A percentile compares a stretch with the other conserved stretches of the same genome.
These are phyloP conservation scores for Citeromyces siamensis DNA, from an alignment of 1,139 yeast species.

Conservation along the genomic window DNA sequence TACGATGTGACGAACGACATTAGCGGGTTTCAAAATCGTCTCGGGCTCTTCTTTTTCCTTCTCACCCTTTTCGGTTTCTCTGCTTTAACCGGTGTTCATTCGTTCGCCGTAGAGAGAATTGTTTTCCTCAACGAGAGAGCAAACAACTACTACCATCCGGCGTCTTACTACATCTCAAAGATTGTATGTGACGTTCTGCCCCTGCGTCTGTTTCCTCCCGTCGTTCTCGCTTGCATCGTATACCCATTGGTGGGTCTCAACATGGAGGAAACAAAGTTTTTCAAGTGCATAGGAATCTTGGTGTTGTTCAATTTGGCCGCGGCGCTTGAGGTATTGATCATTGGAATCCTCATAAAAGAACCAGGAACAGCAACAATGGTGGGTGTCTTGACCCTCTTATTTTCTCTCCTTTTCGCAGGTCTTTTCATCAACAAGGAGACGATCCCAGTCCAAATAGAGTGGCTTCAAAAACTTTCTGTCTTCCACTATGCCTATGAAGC, in stretches of 20 bases:
- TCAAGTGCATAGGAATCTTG: constrained; percentile 55
- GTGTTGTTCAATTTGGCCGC: constrained; percentile 80
- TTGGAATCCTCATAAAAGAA: constrained; percentile 78
- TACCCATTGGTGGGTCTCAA: constrained; percentile 88
- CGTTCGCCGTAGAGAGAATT: constrained; percentile 79
- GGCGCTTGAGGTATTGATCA: constrained; percentile 71
- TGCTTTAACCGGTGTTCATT: constrained; percentile 79
- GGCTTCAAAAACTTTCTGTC: constrained; percentile 77
- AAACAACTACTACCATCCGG: constrained; percentile 82
- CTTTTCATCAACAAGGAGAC: constrained; percentile 76
- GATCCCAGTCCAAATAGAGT: constrained; percentile 56
- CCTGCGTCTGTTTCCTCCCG: constrained; percentile 80
- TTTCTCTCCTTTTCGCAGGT: constrained; percentile 86
- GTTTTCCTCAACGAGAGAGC: constrained; percentile 89
- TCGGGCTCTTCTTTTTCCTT: constrained; percentile 85
- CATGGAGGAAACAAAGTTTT: constrained; percentile 66
- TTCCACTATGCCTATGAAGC: constrained; percentile 97
- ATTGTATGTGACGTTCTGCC: constrained; percentile 86
- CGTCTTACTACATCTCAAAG: constrained; percentile 76
- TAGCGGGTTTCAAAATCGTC: constrained; percentile 90
- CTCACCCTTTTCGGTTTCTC: constrained; percentile 90
- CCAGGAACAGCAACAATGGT: constrained; percentile 90
- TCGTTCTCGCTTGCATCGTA: constrained; percentile 69
- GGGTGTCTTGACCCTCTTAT: constrained; percentile 73
- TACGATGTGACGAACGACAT: constrained; percentile 78